phyloP scores from a whole-genome alignment of 2,329 filamentous ascomycete genomes.

The Apiospora kogelbergensis region DNA sequence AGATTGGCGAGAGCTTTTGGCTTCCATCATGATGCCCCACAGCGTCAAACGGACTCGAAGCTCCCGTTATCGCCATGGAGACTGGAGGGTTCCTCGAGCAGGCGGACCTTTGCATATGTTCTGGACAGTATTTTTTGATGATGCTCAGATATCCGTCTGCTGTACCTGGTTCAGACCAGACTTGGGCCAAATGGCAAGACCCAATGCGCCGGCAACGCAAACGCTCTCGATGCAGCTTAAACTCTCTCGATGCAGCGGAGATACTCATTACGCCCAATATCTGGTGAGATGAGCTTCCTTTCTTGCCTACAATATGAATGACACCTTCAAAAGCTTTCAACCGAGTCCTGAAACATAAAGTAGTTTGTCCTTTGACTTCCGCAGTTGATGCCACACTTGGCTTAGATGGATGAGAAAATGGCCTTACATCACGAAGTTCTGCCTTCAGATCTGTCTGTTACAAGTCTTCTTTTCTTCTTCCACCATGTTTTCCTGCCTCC shows the following conservation, averaged over 20 bases:
- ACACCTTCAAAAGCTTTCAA: neutral
- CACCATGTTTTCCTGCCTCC: slow-evolving; percentile 34
- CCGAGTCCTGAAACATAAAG: no score
- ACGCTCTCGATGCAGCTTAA: no score
- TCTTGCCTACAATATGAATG: neutral
- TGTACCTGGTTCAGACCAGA: neutral
- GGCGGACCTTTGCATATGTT: no score
- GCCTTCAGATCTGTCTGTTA: neutral
- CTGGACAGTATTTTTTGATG: neutral
- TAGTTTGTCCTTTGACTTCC: no score
- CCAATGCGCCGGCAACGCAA: slow-evolving; percentile 59
- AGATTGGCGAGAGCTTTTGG: no score
- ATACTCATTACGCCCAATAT: neutral
- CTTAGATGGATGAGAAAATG: neutral
- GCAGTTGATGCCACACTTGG: no score
- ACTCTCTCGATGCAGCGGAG: no score
- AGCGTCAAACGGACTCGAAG: no score
- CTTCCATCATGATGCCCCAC: no score
- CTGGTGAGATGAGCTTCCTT: neutral
- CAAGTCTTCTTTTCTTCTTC: slow-evolving; percentile 15
- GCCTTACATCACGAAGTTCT: neutral
- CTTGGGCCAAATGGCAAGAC: slow-evolving; percentile 71
- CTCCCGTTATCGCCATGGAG: no score
- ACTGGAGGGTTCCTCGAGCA: no score
- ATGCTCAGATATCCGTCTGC: neutral